Evolutionary conservation across 768 basidiomycete genomes (phyloP), one percentile per base, ranked within the genome.

Genomic region (Suillus clintonianus): DNA sequence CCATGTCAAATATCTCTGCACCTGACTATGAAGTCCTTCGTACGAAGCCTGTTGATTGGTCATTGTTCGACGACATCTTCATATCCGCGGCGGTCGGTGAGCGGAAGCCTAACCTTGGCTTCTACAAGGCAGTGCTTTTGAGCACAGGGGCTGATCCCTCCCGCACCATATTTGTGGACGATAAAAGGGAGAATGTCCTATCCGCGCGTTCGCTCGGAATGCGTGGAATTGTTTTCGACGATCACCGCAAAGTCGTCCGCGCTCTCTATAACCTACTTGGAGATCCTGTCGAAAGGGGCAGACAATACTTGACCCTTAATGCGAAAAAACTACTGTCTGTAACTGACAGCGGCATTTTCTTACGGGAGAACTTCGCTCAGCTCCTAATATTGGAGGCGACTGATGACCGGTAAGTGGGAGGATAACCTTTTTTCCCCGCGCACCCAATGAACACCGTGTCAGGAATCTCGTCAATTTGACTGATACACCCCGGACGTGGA

Each of bases 1-100:
- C 85, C 37, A 85, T 86, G 83, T 86, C 84, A 41, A 88, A 88
- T 71, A 86, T 88, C 32, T 85, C 85, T 19, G 66, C 75, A 0
- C 83, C 83, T 10, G 85, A 87, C 66, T 85, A 80, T 67, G 76
- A 76, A 45, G 75, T 81, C 4, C 76, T 86, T 17, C 79, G 72
- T 51, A 77, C 73, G n/a, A 84, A 79, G 39, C 71, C 77, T 5
- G 82, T 77, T 10, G 81, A 84, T 63, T 87, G 83, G 82, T 73
- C 74, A 0, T 75, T 85, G 24, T 84, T 83, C 59, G 81, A 83
- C 60, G 69, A 76, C 32, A 73, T 86, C 22, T 87, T 85, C 68
- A 84, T 84, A 0, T 87, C 86, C 11, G 80, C 82, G 2, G 77
- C 69, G 5, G 81, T 77, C 10, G 82, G 84, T 11, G 84, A 85